Conservation (phyloP, 139 green algal species). For the Eudorina sp. region DNA sequence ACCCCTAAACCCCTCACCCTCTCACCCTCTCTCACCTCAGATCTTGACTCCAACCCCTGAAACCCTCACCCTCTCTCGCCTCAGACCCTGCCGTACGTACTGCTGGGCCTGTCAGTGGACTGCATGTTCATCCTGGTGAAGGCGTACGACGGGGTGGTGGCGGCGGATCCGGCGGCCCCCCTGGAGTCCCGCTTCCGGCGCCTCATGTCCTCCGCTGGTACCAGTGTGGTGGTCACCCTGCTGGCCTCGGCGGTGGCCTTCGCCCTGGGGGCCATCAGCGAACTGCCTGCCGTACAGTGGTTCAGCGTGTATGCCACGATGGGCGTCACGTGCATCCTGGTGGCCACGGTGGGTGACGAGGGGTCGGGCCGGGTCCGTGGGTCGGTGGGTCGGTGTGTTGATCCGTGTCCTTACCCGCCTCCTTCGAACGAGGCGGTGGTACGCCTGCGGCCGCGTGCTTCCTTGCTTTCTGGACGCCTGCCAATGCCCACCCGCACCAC, state of each 20-base stretch:
- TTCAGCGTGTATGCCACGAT: slow-evolving; percentile 34
- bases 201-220: slow-evolving; percentile 49
- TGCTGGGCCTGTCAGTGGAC: slow-evolving; percentile 57
- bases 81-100: slow-evolving; percentile 59
- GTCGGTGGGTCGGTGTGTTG: too few relatives aligned
- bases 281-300: slow-evolving; percentile 52
- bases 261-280: slow-evolving; percentile 50
- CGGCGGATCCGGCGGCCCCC: slow-evolving; percentile 4
- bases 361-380: too few relatives aligned
- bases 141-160: slow-evolving; percentile 47
- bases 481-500: too few relatives aligned
- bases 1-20: too few relatives aligned
- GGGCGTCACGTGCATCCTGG: slow-evolving; percentile 13
- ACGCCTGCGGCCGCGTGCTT: too few relatives aligned
- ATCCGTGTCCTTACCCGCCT: too few relatives aligned
- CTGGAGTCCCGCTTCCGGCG: slow-evolving; percentile 27
- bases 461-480: too few relatives aligned
- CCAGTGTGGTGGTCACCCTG: slow-evolving; percentile 45
- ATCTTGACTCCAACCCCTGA: not conserved
- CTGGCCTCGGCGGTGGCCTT: slow-evolving; percentile 54
- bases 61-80: not conserved
- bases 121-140: slow-evolving; percentile 59
- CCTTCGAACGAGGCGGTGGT: too few relatives aligned
- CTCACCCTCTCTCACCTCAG: not conserved
- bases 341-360: slow-evolving; percentile 1